phyloP scores from a whole-genome alignment of 2,329 filamentous ascomycete species.

The Claviceps monticola region DNA sequence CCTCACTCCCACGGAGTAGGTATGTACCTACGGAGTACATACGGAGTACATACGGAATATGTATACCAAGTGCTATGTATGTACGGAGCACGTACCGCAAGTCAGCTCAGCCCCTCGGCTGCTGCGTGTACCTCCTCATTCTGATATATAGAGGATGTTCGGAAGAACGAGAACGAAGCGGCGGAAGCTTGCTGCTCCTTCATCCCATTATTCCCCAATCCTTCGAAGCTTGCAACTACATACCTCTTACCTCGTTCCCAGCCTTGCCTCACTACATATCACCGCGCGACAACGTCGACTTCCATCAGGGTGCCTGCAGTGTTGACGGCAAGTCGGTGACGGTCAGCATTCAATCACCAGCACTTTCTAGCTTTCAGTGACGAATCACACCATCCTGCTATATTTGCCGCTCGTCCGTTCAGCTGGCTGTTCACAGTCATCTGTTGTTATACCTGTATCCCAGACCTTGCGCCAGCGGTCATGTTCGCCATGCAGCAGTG shows the following conservation, averaged over 20 bases:
- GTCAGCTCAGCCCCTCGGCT: neutral
- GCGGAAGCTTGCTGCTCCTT: neutral
- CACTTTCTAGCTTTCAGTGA: neutral
- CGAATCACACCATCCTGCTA: no score
- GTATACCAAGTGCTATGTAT: no score
- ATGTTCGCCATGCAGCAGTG: conserved; percentile 26
- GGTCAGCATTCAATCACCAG: neutral
- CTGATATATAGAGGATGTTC: neutral
- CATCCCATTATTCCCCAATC: neutral
- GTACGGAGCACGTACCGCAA: no score
- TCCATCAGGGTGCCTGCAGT: neutral
- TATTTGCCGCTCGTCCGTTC: neutral
- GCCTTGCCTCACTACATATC: neutral
- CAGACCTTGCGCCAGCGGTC: conserved; percentile 4
- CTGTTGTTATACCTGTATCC: neutral
- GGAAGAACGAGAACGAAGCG: neutral
- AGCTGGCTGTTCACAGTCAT: neutral
- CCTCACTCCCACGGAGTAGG: no score
- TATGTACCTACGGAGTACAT: no score
- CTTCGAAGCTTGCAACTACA: neutral
- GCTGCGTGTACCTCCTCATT: neutral
- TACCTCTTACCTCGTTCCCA: no score
- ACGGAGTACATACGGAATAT: no score
- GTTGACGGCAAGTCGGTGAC: neutral
- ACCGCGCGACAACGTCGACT: neutral